These are phyloP conservation scores for Xylariales sp. DNA, from an alignment of 2,329 filamentous ascomycete genomes.

Conservation along the genomic window DNA sequence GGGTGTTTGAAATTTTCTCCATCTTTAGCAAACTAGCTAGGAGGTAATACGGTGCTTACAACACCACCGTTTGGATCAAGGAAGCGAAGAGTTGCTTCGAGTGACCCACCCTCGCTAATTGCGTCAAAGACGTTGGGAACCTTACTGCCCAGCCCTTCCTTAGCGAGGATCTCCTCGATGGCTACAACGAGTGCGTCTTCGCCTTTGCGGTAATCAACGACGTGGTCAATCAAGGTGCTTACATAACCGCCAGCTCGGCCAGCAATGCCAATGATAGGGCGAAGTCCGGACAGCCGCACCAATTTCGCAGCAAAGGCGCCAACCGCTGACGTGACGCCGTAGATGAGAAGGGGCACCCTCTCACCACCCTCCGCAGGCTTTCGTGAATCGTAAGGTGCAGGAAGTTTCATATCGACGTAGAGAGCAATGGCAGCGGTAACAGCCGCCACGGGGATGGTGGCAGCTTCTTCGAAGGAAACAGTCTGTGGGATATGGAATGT, in stretches of 20 bases:
- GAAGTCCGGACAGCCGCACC: slow-evolving; percentile 48
- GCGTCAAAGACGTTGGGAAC: slow-evolving; percentile 53
- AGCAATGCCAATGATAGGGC: slow-evolving; percentile 57
- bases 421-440: slow-evolving; percentile 51
- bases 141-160: slow-evolving; percentile 32
- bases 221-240: slow-evolving; percentile 43
- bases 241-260: slow-evolving; percentile 48
- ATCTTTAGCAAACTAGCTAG: slow-evolving; percentile 23
- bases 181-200: slow-evolving; percentile 41
- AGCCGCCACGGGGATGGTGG: slow-evolving; percentile 38
- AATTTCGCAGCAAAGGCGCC: slow-evolving; percentile 56
- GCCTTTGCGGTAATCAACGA: slow-evolving; percentile 58
- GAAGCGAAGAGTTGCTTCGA: slow-evolving; percentile 35
- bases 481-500: slow-evolving; percentile 50
- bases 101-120: slow-evolving; percentile 43
- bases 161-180: slow-evolving; percentile 34
- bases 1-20: slow-evolving; percentile 18
- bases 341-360: slow-evolving; percentile 38
- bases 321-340: slow-evolving; percentile 51
- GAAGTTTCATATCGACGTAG: slow-evolving; percentile 44
- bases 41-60: slow-evolving; percentile 33
- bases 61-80: slow-evolving; percentile 34
- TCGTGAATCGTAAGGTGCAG: slow-evolving; percentile 24
- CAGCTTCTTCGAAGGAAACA: slow-evolving; percentile 45
- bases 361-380: neutral